Evolutionary conservation across 129 eudicot species (phyloP).

Genomic region (Saussurea involucrata): DNA sequence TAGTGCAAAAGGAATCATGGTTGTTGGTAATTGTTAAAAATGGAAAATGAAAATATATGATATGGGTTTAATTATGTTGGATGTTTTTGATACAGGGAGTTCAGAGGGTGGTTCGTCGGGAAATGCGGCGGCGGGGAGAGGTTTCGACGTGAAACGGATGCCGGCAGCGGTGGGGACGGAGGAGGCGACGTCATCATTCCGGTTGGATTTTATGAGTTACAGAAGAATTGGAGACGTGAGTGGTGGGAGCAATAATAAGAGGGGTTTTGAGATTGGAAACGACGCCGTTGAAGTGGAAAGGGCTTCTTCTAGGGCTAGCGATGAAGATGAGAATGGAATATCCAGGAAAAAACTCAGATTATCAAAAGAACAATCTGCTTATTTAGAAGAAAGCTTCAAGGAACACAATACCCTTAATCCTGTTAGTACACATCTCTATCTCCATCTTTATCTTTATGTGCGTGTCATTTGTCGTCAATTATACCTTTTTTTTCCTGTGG

Average conservation of each 20-base stretch:
- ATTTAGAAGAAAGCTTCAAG: constrained; percentile 76
- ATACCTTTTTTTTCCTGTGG: not conserved
- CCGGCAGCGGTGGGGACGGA: constrained; percentile 42
- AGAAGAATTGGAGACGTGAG: constrained; percentile 29
- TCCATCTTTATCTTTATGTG: not conserved
- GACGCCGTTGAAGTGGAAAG: constrained; percentile 58
- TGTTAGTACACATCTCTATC: constrained; percentile 31
- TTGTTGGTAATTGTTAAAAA: too few species aligned
- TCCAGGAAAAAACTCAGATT: constrained; percentile 57
- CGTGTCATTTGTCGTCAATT: not conserved
- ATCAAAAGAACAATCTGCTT: constrained; percentile 80
- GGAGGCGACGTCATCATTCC: constrained; percentile 57
- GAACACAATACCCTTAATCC: constrained; percentile 80
- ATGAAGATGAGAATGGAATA: constrained; percentile 67
- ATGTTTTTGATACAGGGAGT: constrained; percentile 40
- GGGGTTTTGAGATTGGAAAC: constrained; percentile 39
- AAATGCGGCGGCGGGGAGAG: constrained; percentile 46
- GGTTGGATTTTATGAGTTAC: constrained; percentile 44
- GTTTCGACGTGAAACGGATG: constrained; percentile 47
- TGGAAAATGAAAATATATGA: not conserved
- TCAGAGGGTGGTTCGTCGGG: constrained; percentile 79
- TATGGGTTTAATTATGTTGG: not conserved
- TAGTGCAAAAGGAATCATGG: too few species aligned
- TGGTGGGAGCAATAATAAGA: constrained; percentile 23
- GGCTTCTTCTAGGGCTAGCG: constrained; percentile 63